Percentiles rank a stretch among this genome's conserved stretches.
phyloP scores from a whole-genome alignment of 257 asterid species.

The Paulownia fortunei region DNA sequence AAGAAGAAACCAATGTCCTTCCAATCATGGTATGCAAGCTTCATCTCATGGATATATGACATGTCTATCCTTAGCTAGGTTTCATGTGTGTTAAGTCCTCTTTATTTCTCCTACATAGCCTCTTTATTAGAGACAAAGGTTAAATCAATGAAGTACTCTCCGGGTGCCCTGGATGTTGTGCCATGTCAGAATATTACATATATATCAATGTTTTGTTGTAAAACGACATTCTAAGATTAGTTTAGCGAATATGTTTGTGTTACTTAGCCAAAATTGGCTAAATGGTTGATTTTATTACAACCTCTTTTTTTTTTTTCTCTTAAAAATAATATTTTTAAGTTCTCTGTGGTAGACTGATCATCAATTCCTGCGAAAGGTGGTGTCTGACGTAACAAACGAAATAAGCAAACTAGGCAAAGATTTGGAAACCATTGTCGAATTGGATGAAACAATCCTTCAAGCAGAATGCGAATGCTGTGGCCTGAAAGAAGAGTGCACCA shows the following conservation, averaged over 20 bases:
- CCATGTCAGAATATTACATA: no score
- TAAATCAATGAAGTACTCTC: no score
- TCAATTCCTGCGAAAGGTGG: conserved; percentile 31
- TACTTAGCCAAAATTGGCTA: no score
- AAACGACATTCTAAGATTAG: no score
- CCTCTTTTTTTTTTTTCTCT: background rate
- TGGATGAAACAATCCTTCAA: conserved; percentile 27
- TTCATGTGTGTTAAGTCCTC: background rate
- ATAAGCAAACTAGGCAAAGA: conserved; percentile 32
- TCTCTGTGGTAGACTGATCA: conserved; percentile 28
- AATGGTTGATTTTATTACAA: no score
- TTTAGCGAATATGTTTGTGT: no score
- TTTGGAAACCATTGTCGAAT: conserved; percentile 30
- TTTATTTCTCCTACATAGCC: no score
- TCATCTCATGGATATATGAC: background rate
- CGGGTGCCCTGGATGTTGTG: no score
- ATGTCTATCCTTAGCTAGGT: background rate
- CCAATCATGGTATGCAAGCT: conserved; percentile 35
- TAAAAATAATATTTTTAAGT: background rate
- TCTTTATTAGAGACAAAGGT: no score
- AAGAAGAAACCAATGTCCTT: conserved; percentile 21
- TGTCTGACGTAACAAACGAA: conserved; percentile 44
- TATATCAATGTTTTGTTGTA: no score
- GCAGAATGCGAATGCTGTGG: conserved; percentile 68
- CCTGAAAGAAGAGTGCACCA: conserved; percentile 57